phyloP scores from a whole-genome alignment of 2,329 filamentous ascomycete genomes.

The Cladosporium phlei region DNA sequence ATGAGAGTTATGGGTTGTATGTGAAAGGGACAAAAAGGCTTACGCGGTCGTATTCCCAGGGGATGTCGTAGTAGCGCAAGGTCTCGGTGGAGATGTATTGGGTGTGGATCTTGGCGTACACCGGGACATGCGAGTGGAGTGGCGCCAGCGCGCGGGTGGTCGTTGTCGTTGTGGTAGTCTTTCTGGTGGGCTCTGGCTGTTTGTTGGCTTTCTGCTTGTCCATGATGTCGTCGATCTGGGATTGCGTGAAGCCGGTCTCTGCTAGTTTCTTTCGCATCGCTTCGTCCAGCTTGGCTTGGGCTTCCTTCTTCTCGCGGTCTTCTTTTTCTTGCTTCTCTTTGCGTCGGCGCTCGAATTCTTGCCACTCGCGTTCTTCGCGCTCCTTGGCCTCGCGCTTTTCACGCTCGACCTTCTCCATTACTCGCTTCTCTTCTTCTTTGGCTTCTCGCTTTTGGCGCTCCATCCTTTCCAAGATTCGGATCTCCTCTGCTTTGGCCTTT shows the following conservation, averaged over 20 bases:
- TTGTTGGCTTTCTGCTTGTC: constrained; percentile 43
- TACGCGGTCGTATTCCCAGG: constrained; percentile 46
- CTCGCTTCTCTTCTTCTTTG: constrained; percentile 35
- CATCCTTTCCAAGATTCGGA: constrained; percentile 35
- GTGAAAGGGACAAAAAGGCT: constrained; percentile 23
- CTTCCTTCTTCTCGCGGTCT: constrained; percentile 36
- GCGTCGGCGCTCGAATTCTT: constrained; percentile 38
- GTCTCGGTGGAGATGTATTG: constrained; percentile 45
- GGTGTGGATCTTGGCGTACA: constrained; percentile 45
- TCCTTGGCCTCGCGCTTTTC: constrained; percentile 23
- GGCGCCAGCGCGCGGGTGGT: constrained; percentile 4
- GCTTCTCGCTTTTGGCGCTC: constrained; percentile 36
- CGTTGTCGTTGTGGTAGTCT: constrained; percentile 19
- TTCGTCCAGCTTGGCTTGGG: constrained; percentile 40
- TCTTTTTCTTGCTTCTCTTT: constrained; percentile 39
- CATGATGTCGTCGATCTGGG: constrained; percentile 46
- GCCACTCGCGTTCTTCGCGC: constrained; percentile 37
- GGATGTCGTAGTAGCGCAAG: constrained; percentile 44
- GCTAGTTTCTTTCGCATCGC: constrained; percentile 43
- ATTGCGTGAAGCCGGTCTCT: constrained; percentile 43
- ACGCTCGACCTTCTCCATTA: constrained; percentile 22
- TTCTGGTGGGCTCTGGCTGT: constrained; percentile 22
- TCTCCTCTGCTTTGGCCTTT: constrained; percentile 37
- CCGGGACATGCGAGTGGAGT: constrained; percentile 27
- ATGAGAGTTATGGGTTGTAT: background rate